Evolutionary conservation across 1,284 basidiomycete genomes (phyloP), one percentile per base, ranked within the genome.

Genomic region (Inonotus obliquus): DNA sequence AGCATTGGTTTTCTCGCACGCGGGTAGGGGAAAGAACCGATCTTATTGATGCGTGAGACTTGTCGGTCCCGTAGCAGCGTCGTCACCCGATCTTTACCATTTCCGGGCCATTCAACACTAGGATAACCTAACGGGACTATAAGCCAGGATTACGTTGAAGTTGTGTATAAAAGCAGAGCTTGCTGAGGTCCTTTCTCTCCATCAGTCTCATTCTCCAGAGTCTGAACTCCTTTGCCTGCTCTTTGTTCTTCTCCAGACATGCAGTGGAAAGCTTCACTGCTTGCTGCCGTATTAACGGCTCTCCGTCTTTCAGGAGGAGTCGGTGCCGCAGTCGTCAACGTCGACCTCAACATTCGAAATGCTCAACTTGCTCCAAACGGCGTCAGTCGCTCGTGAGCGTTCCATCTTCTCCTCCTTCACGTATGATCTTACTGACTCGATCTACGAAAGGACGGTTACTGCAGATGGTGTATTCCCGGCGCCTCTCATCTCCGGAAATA

Each of bases 311-410:
- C 27, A 32, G 10, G 27, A 21, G 14, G 27, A 4, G 52, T 44
- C 14, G 27, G 35, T 29, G 60, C 60, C 44, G 65, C 53, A 14
- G 21, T 59, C 9, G 62, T 67, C 3, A 51, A 48, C n/a, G 41
- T 53, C 5, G 52, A 63, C n/a, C 59, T 67, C 32, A 53, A 41
- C 25, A 32, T 69, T 27, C 32, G 52, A 13, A 67, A 69, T 54
- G 49, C 59, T 2, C 13, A 61, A 6, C 60, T 68, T 19, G 53
- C 67, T 19, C 69, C 69, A 5, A 75, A 75, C 57, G 74, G 74
- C 11, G 71, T 71, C 38, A 10, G 59, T 29, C 65, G 75, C 55
- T 67, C 66, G 74, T 75, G 52, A 37, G 65, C 13, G 1, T 62
- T 2, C 29, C 54, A 65, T 19, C 14, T 0, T 11, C 13, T 49